Base-by-base conservation (phyloP, 2,329 filamentous ascomycete genomes). In the Alternaria arbusti region DNA sequence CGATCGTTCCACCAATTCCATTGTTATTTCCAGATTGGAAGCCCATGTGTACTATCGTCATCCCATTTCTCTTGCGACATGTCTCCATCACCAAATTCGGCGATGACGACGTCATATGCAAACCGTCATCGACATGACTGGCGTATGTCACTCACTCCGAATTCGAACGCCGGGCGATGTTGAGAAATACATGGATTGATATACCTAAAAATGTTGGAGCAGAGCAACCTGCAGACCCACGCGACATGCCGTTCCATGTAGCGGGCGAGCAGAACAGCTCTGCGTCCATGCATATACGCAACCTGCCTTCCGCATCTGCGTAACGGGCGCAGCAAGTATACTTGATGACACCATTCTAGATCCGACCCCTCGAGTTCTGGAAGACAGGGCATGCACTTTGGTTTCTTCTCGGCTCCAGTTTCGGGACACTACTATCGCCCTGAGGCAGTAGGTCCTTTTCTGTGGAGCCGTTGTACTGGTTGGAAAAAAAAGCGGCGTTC, bases 391-490 rank as follows among this genome's bases (percentile, higher is more conserved):
- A 43, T 26, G 32, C 51, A 11, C 4, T 44, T 44, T 17, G 11
- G 11, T 26, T 44, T 54, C n/a, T 17, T 54, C 15, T 44, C 11
- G 51, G 36, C 51, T 15, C 32, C 22, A 12, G 20, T 44, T 44
- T 23, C 25, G 23, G 40, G 32, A 54, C 50, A 44, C 51, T 12
- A 44, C 51, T 44, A 44, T 54, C 32, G 51, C 32, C 6, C 6
- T 54, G 32, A 26, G 32, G 32, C 32, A 54, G 51, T 44, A 44
- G 51, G 32, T 44, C 28, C 22, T 28, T 44, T 44, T 44, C 36
- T 44, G 22, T 26, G 51, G 20, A 26, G 22, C 7, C 32, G 20
- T 9, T 4, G 9, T 43, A 32, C 1, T 23, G 17, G 2, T 17
- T 40, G 36, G 49, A n/a, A n/a, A n/a, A n/a, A n/a, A n/a, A 0